A percentile compares a stretch with the other conserved stretches of the same genome.
These are phyloP conservation scores for Calonectria montana DNA, from an alignment of 2,329 filamentous ascomycete genomes.

Conservation along the genomic window DNA sequence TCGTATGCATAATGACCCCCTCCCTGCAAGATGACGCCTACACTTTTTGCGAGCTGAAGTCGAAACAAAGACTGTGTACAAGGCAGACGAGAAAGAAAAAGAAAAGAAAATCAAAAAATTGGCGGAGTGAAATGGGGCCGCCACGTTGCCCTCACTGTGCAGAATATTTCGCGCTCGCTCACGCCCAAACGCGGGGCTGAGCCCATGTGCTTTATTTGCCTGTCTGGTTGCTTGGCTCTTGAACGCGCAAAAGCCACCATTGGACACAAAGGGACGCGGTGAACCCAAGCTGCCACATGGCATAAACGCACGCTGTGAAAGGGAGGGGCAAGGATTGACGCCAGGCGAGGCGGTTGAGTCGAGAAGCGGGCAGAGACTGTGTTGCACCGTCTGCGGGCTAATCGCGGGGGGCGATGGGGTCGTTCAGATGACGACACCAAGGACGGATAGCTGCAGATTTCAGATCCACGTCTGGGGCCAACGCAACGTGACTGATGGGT, in stretches of 20 bases:
- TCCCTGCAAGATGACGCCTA: too few relatives aligned
- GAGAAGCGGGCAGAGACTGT: background rate
- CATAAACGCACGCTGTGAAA: background rate
- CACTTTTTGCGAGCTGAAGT: too few relatives aligned
- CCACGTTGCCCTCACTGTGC: background rate
- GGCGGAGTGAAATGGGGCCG: background rate
- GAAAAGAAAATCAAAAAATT: background rate
- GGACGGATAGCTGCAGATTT: slow-evolving; percentile 6
- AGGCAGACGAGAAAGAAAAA: too few relatives aligned
- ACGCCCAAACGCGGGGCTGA: background rate
- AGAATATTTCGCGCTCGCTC: background rate
- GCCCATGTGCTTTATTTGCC: too few relatives aligned
- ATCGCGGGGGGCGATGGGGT: slow-evolving; percentile 1
- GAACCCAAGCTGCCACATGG: background rate
- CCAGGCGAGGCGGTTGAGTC: background rate
- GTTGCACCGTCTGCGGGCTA: background rate
- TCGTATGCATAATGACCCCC: too few relatives aligned
- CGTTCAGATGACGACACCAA: background rate
- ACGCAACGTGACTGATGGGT: background rate
- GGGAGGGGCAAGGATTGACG: background rate
- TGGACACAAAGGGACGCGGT: background rate
- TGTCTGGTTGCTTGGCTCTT: too few relatives aligned
- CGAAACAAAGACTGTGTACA: too few relatives aligned
- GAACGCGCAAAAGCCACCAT: background rate
- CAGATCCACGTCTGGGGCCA: background rate